phyloP scores from a whole-genome alignment of 768 basidiomycete species.

The Russula ochroleuca region DNA sequence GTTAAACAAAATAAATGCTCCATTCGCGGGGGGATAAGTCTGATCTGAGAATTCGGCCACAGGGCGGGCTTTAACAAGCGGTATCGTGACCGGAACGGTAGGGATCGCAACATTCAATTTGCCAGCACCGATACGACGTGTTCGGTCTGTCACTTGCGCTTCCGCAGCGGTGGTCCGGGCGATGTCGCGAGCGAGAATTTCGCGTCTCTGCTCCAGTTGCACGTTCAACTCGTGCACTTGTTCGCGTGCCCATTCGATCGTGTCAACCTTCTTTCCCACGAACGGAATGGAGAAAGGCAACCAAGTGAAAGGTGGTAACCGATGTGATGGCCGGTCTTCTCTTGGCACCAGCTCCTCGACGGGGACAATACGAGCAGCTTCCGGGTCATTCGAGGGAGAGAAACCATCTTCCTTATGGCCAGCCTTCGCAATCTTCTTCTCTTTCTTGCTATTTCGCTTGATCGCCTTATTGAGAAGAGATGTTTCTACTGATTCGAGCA shows the following conservation, averaged over 20 bases:
- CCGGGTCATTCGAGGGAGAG: constrained; percentile 30
- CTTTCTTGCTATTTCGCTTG: constrained; percentile 55
- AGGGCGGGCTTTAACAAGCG: constrained; percentile 17
- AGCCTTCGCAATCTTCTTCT: constrained; percentile 42
- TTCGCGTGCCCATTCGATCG: constrained; percentile 81
- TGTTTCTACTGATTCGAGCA: constrained; percentile 86
- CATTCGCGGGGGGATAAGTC: constrained; percentile 39
- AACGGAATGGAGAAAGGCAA: constrained; percentile 57
- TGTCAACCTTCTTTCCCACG: constrained; percentile 87
- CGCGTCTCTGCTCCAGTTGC: constrained; percentile 30
- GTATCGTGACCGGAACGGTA: constrained; percentile 18
- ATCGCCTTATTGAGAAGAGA: constrained; percentile 67
- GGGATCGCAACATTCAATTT: constrained; percentile 28
- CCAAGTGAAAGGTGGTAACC: constrained; percentile 49
- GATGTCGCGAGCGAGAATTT: constrained; percentile 33
- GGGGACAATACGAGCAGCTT: constrained; percentile 30
- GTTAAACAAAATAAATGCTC: constrained; percentile 90
- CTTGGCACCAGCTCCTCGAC: constrained; percentile 54
- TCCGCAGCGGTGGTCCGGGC: constrained; percentile 26
- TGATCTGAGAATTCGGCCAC: constrained; percentile 28
- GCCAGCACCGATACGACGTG: constrained; percentile 27
- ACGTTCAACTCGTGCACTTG: constrained; percentile 53
- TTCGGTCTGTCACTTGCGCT: constrained; percentile 26
- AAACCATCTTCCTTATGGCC: constrained; percentile 19
- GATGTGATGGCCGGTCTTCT: constrained; percentile 73